A percentile compares a stretch with the other conserved stretches of the same genome.
Evolutionary conservation across 345 rosid genomes (phyloP).

Genomic region (Heritiera littoralis): DNA sequence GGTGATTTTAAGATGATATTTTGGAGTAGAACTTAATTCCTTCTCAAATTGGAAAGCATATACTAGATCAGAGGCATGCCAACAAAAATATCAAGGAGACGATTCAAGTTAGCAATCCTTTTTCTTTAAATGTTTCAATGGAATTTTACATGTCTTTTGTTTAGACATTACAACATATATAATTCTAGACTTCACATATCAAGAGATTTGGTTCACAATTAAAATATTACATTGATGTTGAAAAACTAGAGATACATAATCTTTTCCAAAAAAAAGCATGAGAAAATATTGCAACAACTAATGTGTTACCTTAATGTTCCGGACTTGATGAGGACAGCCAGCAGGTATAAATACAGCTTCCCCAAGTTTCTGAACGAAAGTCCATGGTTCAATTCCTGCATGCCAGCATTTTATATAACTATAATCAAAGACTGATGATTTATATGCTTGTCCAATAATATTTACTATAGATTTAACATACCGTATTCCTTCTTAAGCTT

Average conservation of each 20-base stretch:
- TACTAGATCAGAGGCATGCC: not conserved
- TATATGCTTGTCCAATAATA: not conserved
- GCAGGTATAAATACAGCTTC: constrained; percentile 76
- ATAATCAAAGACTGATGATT: not conserved
- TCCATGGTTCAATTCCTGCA: constrained; percentile 70
- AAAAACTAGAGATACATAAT: not conserved
- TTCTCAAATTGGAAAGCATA: constrained; percentile 7
- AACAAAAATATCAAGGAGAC: not conserved
- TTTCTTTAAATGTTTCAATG: not conserved
- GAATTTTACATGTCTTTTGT: not conserved
- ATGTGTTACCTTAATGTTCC: constrained; percentile 54
- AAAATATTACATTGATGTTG: not conserved
- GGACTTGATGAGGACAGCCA: constrained; percentile 73
- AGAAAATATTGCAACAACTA: not conserved
- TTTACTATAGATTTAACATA: constrained; percentile 19
- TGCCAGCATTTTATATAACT: not conserved
- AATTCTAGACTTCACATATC: not conserved
- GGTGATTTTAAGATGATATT: not conserved
- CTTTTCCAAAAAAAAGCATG: not conserved
- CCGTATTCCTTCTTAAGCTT: constrained; percentile 83
- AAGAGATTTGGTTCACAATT: not conserved
- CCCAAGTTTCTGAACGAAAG: constrained; percentile 62
- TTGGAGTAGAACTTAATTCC: constrained; percentile 10
- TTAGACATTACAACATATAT: not conserved
- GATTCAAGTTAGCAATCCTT: not conserved